Percentiles rank a stretch among this genome's conserved stretches.
phyloP scores from a whole-genome alignment of 306 rosid genomes.

The Quercus engelmannii region DNA sequence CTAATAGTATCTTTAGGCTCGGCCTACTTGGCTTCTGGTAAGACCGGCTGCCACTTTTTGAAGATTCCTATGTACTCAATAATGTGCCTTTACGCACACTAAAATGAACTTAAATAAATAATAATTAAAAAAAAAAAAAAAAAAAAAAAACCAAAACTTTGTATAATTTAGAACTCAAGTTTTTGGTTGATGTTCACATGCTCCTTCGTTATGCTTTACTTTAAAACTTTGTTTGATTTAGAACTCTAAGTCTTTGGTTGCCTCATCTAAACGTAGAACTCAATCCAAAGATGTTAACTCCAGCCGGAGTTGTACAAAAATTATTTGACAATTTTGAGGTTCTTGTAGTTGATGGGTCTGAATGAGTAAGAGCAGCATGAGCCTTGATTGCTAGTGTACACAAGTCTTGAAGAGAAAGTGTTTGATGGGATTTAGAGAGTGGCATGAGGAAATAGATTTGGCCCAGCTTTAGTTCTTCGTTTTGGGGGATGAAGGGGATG shows the following conservation, averaged over 20 bases:
- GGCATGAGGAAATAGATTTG: constrained; percentile 57
- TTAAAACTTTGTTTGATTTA: not conserved
- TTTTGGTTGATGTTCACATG: not conserved
- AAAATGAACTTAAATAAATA: not conserved
- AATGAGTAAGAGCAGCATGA: constrained; percentile 44
- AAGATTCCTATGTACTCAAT: not conserved
- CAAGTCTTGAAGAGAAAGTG: constrained; percentile 51
- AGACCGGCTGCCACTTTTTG: not conserved
- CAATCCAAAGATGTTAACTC: not conserved
- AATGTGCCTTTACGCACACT: not conserved
- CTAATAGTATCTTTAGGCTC: not conserved
- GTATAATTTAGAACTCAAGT: too few relatives aligned
- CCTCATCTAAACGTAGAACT: not conserved
- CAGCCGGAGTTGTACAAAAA: not conserved
- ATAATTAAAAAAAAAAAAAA: too few relatives aligned
- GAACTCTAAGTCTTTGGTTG: constrained; percentile 8
- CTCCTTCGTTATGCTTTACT: not conserved
- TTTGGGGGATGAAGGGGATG: constrained; percentile 21
- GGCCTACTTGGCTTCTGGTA: not conserved
- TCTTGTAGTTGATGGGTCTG: not conserved
- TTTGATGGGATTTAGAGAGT: constrained; percentile 14
- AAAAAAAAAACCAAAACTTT: too few relatives aligned
- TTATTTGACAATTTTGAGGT: not conserved
- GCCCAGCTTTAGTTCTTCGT: constrained; percentile 53
- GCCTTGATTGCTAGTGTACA: constrained; percentile 56